Percentiles rank a stretch among this genome's conserved stretches.
These are phyloP conservation scores for Scheffersomyces lignicola DNA, from an alignment of 1,139 yeast species.

Conservation along the genomic window DNA sequence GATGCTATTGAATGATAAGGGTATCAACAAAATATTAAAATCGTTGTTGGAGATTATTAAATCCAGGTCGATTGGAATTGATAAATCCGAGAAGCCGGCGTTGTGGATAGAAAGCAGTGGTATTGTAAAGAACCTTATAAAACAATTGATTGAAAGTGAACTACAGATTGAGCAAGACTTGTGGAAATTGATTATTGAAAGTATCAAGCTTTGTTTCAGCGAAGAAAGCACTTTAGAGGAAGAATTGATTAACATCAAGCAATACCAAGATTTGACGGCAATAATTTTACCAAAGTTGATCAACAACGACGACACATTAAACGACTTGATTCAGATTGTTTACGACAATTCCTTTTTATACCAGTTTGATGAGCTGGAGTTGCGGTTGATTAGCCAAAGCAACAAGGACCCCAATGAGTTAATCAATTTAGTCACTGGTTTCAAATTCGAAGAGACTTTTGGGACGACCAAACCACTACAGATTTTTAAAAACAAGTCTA, in stretches of 20 bases:
- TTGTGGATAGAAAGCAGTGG: constrained; percentile 48
- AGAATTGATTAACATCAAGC: constrained; percentile 41
- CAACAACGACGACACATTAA: constrained; percentile 28
- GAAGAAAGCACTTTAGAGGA: constrained; percentile 18
- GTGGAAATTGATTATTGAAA: constrained; percentile 47
- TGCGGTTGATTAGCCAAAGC: constrained; percentile 10
- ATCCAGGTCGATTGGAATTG: constrained; percentile 39
- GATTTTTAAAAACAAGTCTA: constrained; percentile 22
- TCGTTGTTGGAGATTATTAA: constrained; percentile 27
- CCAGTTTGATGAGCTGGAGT: constrained; percentile 30
- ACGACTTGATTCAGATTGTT: constrained; percentile 39
- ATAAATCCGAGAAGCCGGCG: constrained; percentile 18
- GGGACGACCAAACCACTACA: constrained; percentile 33
- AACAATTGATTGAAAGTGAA: constrained; percentile 17
- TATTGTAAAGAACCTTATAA: constrained; percentile 25
- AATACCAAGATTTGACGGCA: constrained; percentile 43
- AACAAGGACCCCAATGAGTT: constrained; percentile 10
- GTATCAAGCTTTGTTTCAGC: constrained; percentile 42
- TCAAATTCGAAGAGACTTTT: constrained; percentile 27
- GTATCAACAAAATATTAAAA: constrained; percentile 31
- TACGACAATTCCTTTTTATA: constrained; percentile 38
- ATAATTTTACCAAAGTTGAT: constrained; percentile 42
- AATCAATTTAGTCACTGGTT: constrained; percentile 21
- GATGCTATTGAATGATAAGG: constrained; percentile 45
- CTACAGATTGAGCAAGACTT: constrained; percentile 26